These are phyloP conservation scores for Candida tibetensis DNA, from an alignment of 805 yeast genomes.

Conservation along the genomic window DNA sequence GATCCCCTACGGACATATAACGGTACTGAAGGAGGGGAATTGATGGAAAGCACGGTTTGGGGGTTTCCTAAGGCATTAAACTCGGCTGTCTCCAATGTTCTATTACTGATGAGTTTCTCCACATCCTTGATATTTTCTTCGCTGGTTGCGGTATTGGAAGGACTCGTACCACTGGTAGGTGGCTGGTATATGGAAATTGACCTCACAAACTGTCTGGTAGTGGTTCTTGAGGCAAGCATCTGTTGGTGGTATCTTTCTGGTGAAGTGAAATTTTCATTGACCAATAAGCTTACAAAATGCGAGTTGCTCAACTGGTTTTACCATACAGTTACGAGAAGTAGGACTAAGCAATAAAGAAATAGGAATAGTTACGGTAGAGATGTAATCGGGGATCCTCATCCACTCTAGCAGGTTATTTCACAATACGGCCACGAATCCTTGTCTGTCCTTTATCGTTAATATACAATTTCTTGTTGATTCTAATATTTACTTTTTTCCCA, in stretches of 20 bases:
- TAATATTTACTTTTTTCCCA: no score
- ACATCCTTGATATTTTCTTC: conserved; percentile 11
- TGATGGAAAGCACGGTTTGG: conserved; percentile 46
- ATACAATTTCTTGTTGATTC: no score
- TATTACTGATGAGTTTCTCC: conserved; percentile 14
- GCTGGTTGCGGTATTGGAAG: conserved; percentile 7
- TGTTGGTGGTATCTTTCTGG: conserved; percentile 11
- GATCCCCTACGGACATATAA: conserved; percentile 48
- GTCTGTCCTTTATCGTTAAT: no score
- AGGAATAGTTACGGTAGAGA: no score
- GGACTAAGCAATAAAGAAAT: no score
- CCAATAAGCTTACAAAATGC: background rate
- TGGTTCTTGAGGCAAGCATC: conserved; percentile 15
- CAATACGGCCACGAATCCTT: no score
- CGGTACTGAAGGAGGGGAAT: conserved; percentile 60
- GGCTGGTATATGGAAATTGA: conserved; percentile 2
- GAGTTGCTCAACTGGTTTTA: background rate
- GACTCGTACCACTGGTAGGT: conserved; percentile 1
- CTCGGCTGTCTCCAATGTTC: conserved; percentile 22
- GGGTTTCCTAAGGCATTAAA: conserved; percentile 48
- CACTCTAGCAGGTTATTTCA: no score
- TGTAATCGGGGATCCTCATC: no score
- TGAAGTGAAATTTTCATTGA: background rate
- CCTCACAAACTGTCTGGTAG: conserved; percentile 4
- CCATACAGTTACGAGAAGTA: no score